Conservation (phyloP, 108 stramenopile species). For the Seminavis robusta region DNA sequence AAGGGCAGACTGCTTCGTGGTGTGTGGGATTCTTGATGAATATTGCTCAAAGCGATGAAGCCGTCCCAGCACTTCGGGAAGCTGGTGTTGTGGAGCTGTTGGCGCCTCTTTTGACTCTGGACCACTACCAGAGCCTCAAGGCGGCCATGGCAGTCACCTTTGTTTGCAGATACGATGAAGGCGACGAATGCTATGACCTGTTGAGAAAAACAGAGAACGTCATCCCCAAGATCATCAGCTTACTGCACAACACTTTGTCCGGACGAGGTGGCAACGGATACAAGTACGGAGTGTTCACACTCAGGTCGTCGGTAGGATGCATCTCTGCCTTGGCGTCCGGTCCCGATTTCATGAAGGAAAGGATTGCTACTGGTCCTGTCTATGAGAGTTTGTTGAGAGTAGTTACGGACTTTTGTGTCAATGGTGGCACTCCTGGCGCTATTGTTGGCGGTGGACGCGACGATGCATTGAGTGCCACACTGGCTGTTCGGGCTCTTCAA, state of each 20-base stretch:
- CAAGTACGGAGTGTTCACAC: constrained; percentile 72
- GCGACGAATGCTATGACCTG: constrained; percentile 57
- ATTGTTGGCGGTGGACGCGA: constrained; percentile 88
- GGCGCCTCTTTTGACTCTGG: constrained; percentile 51
- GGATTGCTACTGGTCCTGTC: constrained; percentile 54
- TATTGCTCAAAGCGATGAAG: constrained; percentile 63
- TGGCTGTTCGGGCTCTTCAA: constrained; percentile 78
- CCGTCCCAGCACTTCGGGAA: constrained; percentile 46
- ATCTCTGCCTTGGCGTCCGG: constrained; percentile 60
- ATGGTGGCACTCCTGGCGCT: constrained; percentile 83
- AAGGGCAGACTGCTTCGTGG: constrained; percentile 66
- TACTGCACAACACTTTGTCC: constrained; percentile 64
- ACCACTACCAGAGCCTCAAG: constrained; percentile 76
- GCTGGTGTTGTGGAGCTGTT: constrained; percentile 61
- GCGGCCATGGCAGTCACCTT: constrained; percentile 71
- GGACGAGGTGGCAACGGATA: constrained; percentile 62
- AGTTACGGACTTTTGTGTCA: constrained; percentile 84
- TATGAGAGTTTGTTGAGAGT: constrained; percentile 59
- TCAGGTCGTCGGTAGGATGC: constrained; percentile 64
- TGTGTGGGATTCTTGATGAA: constrained; percentile 72
- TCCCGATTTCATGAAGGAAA: constrained; percentile 67
- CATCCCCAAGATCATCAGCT: constrained; percentile 58
- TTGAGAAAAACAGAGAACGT: constrained; percentile 66
- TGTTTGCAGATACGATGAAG: constrained; percentile 59
- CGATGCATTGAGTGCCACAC: constrained; percentile 76